A percentile compares a stretch with the other conserved stretches of the same genome.
Evolutionary conservation across 805 yeast species (phyloP).

Genomic region (Brettanomyces bruxellensis): DNA sequence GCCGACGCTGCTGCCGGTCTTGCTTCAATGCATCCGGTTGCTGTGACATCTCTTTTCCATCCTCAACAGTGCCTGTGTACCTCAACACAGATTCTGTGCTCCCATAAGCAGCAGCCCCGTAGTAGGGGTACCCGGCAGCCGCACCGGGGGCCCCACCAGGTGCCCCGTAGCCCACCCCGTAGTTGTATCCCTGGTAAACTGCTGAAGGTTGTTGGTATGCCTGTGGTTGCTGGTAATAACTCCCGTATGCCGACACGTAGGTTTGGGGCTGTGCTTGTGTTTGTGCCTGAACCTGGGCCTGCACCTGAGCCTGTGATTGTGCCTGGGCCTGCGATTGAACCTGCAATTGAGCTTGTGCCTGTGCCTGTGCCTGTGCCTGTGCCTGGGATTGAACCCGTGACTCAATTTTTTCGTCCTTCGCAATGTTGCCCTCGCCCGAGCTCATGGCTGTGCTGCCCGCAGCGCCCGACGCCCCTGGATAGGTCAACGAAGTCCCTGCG

Average conservation of each 20-base stretch:
- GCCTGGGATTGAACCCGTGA: no score
- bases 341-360: no score
- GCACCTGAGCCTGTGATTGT: constrained; percentile 23
- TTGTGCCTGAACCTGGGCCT: constrained; percentile 7
- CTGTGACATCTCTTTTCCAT: background rate
- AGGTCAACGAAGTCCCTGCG: no score
- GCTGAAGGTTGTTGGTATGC: constrained; percentile 1
- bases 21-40: background rate
- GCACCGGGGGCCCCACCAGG: constrained; percentile 8
- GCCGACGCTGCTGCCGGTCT: background rate
- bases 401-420: background rate
- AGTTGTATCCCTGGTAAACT: background rate
- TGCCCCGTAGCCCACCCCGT: constrained; percentile 9
- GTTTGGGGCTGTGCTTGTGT: constrained; percentile 8
- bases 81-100: constrained; percentile 5
- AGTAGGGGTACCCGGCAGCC: constrained; percentile 9
- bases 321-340: constrained; percentile 5
- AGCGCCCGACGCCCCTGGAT: no score
- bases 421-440: no score
- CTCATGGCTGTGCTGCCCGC: no score
- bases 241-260: constrained; percentile 1
- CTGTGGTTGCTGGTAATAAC: background rate
- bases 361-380: no score
- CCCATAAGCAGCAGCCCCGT: constrained; percentile 3
- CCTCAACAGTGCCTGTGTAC: constrained; percentile 7